Percentiles rank a stretch among this genome's conserved stretches.
Conservation (phyloP, 1,284 basidiomycete genomes). For the Irpex sp. region DNA sequence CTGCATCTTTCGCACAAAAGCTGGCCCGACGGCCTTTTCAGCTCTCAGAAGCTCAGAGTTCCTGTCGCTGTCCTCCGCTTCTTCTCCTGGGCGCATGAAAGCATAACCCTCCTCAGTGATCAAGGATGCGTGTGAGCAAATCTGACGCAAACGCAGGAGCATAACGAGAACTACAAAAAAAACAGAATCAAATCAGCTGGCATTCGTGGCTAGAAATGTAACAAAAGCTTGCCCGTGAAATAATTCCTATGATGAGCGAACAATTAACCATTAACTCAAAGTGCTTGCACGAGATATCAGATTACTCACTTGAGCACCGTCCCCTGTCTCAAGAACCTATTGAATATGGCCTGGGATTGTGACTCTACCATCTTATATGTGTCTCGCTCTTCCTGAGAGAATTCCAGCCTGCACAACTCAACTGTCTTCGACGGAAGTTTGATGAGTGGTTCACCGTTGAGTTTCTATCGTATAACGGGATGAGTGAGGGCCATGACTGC, state of each 20-base stretch:
- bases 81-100: slow-evolving; percentile 35
- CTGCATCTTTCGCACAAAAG: slow-evolving; percentile 48
- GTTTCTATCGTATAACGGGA: slow-evolving; percentile 17
- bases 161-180: slow-evolving; percentile 42
- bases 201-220: neutral
- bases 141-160: slow-evolving; percentile 51
- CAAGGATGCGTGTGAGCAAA: slow-evolving; percentile 52
- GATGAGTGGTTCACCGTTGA: slow-evolving; percentile 60
- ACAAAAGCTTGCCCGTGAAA: slow-evolving; percentile 30
- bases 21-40: slow-evolving; percentile 35
- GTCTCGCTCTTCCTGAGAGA: slow-evolving; percentile 50
- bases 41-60: slow-evolving; percentile 29
- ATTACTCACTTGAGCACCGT: slow-evolving; percentile 49
- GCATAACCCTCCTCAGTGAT: slow-evolving; percentile 44
- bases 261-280: no score
- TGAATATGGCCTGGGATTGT: slow-evolving; percentile 54
- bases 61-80: slow-evolving; percentile 26
- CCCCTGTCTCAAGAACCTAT: slow-evolving; percentile 50
- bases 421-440: slow-evolving; percentile 53
- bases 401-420: slow-evolving; percentile 44
- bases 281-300: no score
- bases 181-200: neutral
- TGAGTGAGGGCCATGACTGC: neutral
- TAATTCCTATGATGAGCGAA: slow-evolving; percentile 39
- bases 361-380: slow-evolving; percentile 56